Evolutionary conservation across 2,329 filamentous ascomycete species (phyloP), one percentile per base, ranked within the genome.

Genomic region (Stenocarpella maydis): DNA sequence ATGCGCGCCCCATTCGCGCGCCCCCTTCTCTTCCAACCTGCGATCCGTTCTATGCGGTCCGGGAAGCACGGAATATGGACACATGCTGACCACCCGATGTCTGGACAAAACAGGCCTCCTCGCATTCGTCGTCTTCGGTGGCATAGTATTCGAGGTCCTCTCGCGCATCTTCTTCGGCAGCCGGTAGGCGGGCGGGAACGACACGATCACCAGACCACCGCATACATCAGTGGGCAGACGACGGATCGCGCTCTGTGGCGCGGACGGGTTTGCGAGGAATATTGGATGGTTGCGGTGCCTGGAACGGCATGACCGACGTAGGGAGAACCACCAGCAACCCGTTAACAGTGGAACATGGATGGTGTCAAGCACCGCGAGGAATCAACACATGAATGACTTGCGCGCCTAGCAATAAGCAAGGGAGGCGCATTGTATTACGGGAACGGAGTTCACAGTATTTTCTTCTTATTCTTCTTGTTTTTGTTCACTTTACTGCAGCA

Each of bases 71-170:
- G n/a, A n/a, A n/a, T n/a, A n/a, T n/a, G n/a, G n/a, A n/a, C n/a
- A n/a, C 9, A 34, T 34, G 26, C 50, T 58, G 19, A 43, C 15
- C 55, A 73, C 52, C 3, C 14, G 4, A 4, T 72, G 43, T 70
- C 31, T 26, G 61, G 39, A 19, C 1, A 19, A 4, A 65, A 0
- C 61, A 90, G 88, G 75, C 34, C 70, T 90, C 54, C 86, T 90
- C 73, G 87, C 77, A 43, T 90, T 90, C 77, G 81, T 90, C 75
- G 80, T 90, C 74, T 87, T 90, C 71, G 88, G 88, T 71, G 88
- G 88, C 45, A 80, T 90, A 34, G 72, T 89, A 74, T 88, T 89
- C 76, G 87, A 90, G 78, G 79, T 83, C 66, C 74, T 89, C 71
- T 84, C 86, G 52, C 85, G 86, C 74, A 82, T 88, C 79, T 86